Percentiles rank a stretch among this genome's conserved stretches.
Evolutionary conservation across 306 rosid species (phyloP).

Genomic region (Prunus persica): Prunus_persica_NCBIv2 NC_034014.1:5179001-5179500

Average conservation of each 20-base stretch:
- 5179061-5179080: background rate
- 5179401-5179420: too few species aligned
- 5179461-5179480: background rate
- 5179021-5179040: background rate
- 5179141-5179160: background rate
- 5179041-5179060: background rate
- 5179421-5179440: too few species aligned
- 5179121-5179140: background rate
- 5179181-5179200: background rate
- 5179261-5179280: background rate
- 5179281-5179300: background rate
- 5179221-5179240: background rate
- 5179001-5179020: background rate
- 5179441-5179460: too few species aligned
- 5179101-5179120: background rate
- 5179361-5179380: background rate
- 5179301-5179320: background rate
- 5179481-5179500: background rate
- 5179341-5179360: background rate
- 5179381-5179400: background rate
- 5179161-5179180: background rate
- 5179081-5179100: background rate
- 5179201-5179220: background rate
- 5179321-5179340: background rate
- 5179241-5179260: slow-evolving; percentile 9